phyloP scores from a whole-genome alignment of 2,329 filamentous ascomycete species.

The Sporothrix globosa region DNA sequence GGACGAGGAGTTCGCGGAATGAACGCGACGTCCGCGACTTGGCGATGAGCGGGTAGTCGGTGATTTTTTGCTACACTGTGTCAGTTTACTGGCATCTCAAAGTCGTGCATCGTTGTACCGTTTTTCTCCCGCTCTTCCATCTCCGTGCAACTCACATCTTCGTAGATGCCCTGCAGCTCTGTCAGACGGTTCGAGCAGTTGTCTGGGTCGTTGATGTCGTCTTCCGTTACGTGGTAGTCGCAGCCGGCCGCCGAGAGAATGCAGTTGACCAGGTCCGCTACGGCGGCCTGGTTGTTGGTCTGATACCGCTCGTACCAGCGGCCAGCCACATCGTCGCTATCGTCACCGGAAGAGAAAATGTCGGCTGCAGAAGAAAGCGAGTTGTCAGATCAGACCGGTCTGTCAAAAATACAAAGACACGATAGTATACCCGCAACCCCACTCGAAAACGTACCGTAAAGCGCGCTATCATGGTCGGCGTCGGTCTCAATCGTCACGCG shows the following conservation, averaged over 20 bases:
- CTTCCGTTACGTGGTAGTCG: slow-evolving; percentile 72
- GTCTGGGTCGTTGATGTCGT: slow-evolving; percentile 89
- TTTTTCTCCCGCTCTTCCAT: background rate
- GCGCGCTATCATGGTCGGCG: slow-evolving; percentile 56
- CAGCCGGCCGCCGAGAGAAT: slow-evolving; percentile 76
- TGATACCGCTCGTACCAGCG: slow-evolving; percentile 64
- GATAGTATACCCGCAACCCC: background rate
- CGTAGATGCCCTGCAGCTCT: slow-evolving; percentile 87
- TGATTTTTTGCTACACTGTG: slow-evolving; percentile 65
- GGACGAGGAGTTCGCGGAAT: slow-evolving; percentile 76
- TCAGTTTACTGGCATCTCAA: background rate
- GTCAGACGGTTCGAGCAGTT: slow-evolving; percentile 76
- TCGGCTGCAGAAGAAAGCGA: slow-evolving; percentile 52
- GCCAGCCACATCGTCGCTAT: slow-evolving; percentile 60
- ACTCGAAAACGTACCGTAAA: slow-evolving; percentile 54
- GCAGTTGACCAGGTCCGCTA: slow-evolving; percentile 68
- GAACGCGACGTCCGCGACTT: slow-evolving; percentile 74
- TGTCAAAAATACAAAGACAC: background rate
- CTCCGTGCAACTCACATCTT: slow-evolving; percentile 63
- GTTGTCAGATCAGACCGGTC: background rate
- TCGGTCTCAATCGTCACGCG: slow-evolving; percentile 57
- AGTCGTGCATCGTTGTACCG: background rate
- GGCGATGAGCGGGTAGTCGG: slow-evolving; percentile 89
- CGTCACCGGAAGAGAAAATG: slow-evolving; percentile 63
- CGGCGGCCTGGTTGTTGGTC: slow-evolving; percentile 56